Base-by-base conservation (phyloP, 2,329 filamentous ascomycete genomes). In the Ophiosphaerella narmari region DNA sequence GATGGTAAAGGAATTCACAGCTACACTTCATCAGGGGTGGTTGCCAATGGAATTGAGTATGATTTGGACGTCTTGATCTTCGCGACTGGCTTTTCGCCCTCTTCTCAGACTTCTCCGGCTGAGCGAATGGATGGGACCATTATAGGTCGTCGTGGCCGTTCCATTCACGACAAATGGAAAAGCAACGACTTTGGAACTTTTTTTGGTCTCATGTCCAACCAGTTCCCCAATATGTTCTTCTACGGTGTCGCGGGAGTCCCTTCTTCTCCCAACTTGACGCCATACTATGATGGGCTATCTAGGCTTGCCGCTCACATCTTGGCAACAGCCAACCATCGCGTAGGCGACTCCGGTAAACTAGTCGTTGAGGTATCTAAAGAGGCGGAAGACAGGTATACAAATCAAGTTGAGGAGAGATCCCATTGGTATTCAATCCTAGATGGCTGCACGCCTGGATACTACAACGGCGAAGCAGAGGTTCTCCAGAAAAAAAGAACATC, bases 1-100 rank as follows among this genome's bases (percentile, higher is more conserved):
- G 70, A 82, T 39, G 81, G 80, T 5, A 75, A 77, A 53, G 81
- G 83, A 5, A 64, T 83, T 2, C 72, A 78, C 3, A 52, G 66
- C 2, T 67, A 80, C 6, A 84, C 79, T 0, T 46, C 70, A 1
- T 56, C 56, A 4, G 80, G 80, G 0, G 56, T 86, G 2, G 67
- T 81, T 0, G 76, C 75, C 4, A 73, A 71, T 34, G 78, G 74
- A 6, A 66, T 71, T 24, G 77, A 81, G 37, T 80, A 82, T 55
- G 65, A 72, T 5, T 43, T 81, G 21, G 77, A 81, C 48, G 57
- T 75, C 7, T 57, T 80, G 12, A 71, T 81, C 39, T 73, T 74
- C 48, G 66, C 66, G 11, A 81, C 78, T 0, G 78, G 78, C 7
- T 80, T 72, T 63, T 68, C 62, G n/a, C 33, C 44, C 16, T 39